Base-by-base conservation (phyloP, 2,329 filamentous ascomycete species). In the Juglanconis sp. region DNA sequence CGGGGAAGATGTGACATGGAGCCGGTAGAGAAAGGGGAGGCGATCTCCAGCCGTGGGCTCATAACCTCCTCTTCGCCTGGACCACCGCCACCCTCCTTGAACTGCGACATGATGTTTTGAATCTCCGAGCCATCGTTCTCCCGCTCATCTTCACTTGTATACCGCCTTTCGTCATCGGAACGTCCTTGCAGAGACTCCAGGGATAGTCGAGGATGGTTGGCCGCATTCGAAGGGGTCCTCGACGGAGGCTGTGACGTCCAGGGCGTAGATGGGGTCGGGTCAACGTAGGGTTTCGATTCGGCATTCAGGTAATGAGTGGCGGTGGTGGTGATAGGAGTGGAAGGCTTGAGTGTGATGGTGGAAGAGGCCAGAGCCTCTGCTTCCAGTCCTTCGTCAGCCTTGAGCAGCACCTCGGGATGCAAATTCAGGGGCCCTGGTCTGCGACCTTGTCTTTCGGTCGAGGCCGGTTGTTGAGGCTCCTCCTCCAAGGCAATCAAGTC, bases 71-170 rank as follows among this genome's bases (percentile, higher is more conserved):
- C 88, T 63, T 84, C 86, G 5, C 82, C 88, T 1, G 87, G 89
- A 0, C 87, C 90, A 55, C 87, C 86, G 34, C 86, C 86, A 54
- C 86, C 86, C 69, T 91, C 87, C 67, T 89, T 88, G 68, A 98
- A 98, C 74, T 98, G 95, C 64, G 92, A 91, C 91, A 99, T 98
- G 72, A 99, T 98, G 71, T 85, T 96, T 75, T 97, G 91, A 62
- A 99, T 97, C 76, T 99, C 95, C 5, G 89, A 88, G 1, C 90
- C 91, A 55, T 86, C 86, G 54, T 84, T 84, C 52, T 92, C 87
- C 30, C 85, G 83, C 57, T 86, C 82, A 68, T 87, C 86, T 68
- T 87, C 86, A 67, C 81, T 87, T 40, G 79, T 66, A 57, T 81
- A 81, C 61, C 75, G 76, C 66, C 79, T 83, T 54, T 87, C 85